Evolutionary conservation across 225 moss, liverwort and hornwort species (phyloP), one percentile per base, ranked within the genome.

Genomic region (Sphagnum tenellum): DNA sequence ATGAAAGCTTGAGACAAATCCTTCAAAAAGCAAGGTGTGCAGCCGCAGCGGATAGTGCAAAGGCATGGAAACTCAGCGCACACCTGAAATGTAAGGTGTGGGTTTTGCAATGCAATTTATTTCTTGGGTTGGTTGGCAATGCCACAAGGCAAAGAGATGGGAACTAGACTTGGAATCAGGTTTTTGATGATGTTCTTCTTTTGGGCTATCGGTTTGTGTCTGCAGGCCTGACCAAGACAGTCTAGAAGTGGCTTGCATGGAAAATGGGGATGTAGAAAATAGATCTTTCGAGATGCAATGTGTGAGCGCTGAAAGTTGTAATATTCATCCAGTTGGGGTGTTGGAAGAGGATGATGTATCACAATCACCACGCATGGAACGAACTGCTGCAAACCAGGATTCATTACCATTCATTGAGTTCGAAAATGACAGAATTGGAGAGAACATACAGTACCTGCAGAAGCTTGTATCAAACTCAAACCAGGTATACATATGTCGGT

Each of bases 391-490:
- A 29, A 29, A 29, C 4, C 29, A 70, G 46, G 87, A 76, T 12
- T 73, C 12, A 12, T 74, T 64, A 8, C 55, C 70, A 5, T 57
- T 67, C 29, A 62, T 55, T 50, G 72, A 98, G 98, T 87, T 92
- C 63, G 80, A 93, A 67, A 87, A 93, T 52, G 93, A 98, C 60
- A 79, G 98, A 48, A 98, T 98, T 47, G 93, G 93, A 55, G 98
- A 98, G 70, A 98, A 86, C 68, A 98, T 98, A 93, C 93, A 69
- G 77, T 83, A 87, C 4, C 60, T 98, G 67, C 98, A 98, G 67
- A 90, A 98, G 76, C 73, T 98, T 47, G 93, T 98, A 2, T 93
- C 98, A 8, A 89, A 93, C 56, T 98, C 98, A 5, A 98, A 98
- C 55, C 90, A 98, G 98, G 98, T 98, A 10, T 52, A 69, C 56